Conservation (phyloP, 371 early-diverging fungal genomes). For the Globomyces sp. region DNA sequence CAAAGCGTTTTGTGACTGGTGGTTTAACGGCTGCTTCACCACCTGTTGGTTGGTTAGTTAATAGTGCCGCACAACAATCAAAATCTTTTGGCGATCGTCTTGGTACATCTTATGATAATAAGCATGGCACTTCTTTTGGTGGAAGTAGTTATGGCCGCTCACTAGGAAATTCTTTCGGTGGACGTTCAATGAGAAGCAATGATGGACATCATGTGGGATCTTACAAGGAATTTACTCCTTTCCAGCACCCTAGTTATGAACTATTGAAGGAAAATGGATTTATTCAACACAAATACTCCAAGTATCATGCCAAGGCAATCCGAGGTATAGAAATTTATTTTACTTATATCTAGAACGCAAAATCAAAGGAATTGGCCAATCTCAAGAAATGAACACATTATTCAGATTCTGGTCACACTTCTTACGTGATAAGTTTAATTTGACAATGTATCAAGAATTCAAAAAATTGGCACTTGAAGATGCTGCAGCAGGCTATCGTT, state of each 20-base stretch:
- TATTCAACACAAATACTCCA: conserved; percentile 92
- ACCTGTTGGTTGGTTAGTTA: conserved; percentile 87
- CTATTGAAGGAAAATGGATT: conserved; percentile 92
- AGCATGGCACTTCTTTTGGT: conserved; percentile 6
- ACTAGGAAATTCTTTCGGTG: conserved; percentile 13
- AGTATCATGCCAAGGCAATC: conserved; percentile 92
- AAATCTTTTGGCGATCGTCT: conserved; percentile 3
- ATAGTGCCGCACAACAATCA: conserved; percentile 18
- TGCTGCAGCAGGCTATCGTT: conserved; percentile 81
- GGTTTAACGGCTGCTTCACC: conserved; percentile 42
- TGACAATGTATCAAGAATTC: conserved; percentile 91
- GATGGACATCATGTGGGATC: background rate
- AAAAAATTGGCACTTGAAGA: conserved; percentile 90
- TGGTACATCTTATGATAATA: conserved; percentile 9
- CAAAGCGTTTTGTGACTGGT: conserved; percentile 18
- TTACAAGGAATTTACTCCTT: conserved; percentile 72
- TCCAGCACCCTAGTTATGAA: conserved; percentile 94
- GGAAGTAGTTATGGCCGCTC: conserved; percentile 3
- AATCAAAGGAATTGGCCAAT: conserved; percentile 83
- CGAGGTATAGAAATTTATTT: conserved; percentile 40
- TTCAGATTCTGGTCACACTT: conserved; percentile 98
- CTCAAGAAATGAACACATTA: conserved; percentile 97
- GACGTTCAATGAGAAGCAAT: background rate
- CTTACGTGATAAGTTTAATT: conserved; percentile 91
- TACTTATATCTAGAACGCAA: conserved; percentile 69